phyloP scores from a whole-genome alignment of 306 rosid genomes.

The Vicia faba region DNA sequence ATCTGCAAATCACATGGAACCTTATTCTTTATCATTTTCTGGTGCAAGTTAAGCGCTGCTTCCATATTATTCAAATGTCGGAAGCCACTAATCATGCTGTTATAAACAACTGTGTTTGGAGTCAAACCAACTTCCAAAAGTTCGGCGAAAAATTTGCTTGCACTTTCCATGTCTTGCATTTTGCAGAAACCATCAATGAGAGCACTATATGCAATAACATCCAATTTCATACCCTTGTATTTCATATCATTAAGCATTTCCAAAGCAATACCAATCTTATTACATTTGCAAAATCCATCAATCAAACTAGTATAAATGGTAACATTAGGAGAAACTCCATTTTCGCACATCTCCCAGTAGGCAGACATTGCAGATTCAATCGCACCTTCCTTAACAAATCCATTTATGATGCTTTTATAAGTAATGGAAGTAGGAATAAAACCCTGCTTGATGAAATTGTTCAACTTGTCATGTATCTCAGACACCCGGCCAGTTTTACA shows the following conservation, averaged over 20 bases:
- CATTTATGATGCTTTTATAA: slow-evolving; percentile 68
- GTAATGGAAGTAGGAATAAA: slow-evolving; percentile 57
- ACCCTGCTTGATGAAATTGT: slow-evolving; percentile 52
- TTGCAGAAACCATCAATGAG: slow-evolving; percentile 73
- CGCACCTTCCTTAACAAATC: slow-evolving; percentile 66
- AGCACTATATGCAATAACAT: slow-evolving; percentile 55
- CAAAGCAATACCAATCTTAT: slow-evolving; percentile 62
- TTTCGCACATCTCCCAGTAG: slow-evolving; percentile 59
- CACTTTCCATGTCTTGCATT: slow-evolving; percentile 68
- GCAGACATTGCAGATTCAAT: slow-evolving; percentile 51
- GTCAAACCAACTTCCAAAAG: slow-evolving; percentile 64
- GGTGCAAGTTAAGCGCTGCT: slow-evolving; percentile 57
- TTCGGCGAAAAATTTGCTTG: slow-evolving; percentile 56
- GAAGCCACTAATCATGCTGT: slow-evolving; percentile 71
- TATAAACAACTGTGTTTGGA: slow-evolving; percentile 67
- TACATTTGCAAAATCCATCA: slow-evolving; percentile 63
- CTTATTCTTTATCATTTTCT: slow-evolving; percentile 62
- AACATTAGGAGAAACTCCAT: slow-evolving; percentile 60
- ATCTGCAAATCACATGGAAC: slow-evolving; percentile 61
- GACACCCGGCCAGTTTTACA: slow-evolving; percentile 69
- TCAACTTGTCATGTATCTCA: slow-evolving; percentile 52
- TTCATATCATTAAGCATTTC: slow-evolving; percentile 63
- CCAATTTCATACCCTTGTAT: slow-evolving; percentile 59
- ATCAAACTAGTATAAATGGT: slow-evolving; percentile 70
- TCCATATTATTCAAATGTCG: slow-evolving; percentile 63